Base-by-base conservation (phyloP, 257 asterid genomes). In the Perilla frutescens region DNA sequence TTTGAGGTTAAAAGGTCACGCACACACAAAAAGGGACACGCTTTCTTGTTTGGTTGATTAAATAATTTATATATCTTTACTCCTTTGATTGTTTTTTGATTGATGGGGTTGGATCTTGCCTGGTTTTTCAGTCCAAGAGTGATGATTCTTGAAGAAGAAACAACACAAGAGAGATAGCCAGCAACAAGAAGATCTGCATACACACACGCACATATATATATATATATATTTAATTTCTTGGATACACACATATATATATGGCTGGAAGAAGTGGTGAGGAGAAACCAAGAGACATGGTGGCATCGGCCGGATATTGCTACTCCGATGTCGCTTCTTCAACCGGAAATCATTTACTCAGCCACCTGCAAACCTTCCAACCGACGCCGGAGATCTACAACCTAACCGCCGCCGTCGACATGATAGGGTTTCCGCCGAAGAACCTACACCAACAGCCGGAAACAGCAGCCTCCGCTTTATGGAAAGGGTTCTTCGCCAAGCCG, bases 371-470 rank as follows among this genome's bases (percentile, higher is more conserved):
- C 80, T 79, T 72, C 61, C 80, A 74, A 9, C 70, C 77, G 0
- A 6, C 66, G 8, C 81, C 82, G 61, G 96, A 87, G 88, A 86
- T 93, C 82, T 93, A 85, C 80, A 83, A 81, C 82, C 59, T 84
- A 64, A 71, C 84, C 48, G 49, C 90, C 48, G 84, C 82, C 55
- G 80, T 83, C 86, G 96, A 87, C 55, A 81, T 88, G 86, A 63
- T 89, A 80, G 98, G 96, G 83, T 90, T 90, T 81, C 88, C 84
- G 31, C 20, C 84, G 0, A 85, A 81, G 79, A 80, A 79, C 73
- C 74, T 12, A 9, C 56, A 65, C 37, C 26, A 20, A 20, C 7
- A 12, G 20, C 56, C 45, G 69, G 49, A 8, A 51, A 14, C 53
- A 8, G 8, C 26, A 20, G 40, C 44, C 62, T 29, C 83, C 12